These are phyloP conservation scores for Pseudogymnoascus sp. DNA, from an alignment of 2,329 filamentous ascomycete genomes.

Conservation along the genomic window DNA sequence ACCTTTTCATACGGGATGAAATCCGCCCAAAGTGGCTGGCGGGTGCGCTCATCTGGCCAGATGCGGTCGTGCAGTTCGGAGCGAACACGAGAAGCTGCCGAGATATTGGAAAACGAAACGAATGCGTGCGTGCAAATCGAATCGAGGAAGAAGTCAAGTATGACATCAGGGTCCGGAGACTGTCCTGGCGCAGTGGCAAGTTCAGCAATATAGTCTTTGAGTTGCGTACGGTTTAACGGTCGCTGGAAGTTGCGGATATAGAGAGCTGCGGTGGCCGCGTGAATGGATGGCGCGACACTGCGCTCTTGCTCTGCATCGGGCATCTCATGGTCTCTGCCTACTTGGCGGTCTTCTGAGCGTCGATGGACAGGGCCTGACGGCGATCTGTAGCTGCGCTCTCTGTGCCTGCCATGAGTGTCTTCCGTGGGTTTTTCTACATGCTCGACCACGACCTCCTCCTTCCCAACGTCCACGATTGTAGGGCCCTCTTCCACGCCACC, in stretches of 20 bases:
- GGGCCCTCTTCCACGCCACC: conserved; percentile 10
- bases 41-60: conserved; percentile 80
- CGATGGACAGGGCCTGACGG: neutral
- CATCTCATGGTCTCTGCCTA: conserved; percentile 5
- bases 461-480: conserved; percentile 15
- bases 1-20: conserved; percentile 74
- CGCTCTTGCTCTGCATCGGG: conserved; percentile 21
- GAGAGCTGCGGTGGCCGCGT: conserved; percentile 65
- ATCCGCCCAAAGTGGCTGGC: conserved; percentile 80
- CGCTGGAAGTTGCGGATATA: conserved; percentile 91
- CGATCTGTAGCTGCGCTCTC: neutral
- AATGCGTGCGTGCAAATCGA: conserved; percentile 82
- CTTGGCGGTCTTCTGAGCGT: conserved; percentile 13
- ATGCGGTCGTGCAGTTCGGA: conserved; percentile 65
- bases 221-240: conserved; percentile 59
- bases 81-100: conserved; percentile 69
- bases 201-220: conserved; percentile 59
- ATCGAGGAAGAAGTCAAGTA: conserved; percentile 71
- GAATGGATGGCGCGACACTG: conserved; percentile 47
- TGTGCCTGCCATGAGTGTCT: neutral
- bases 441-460: conserved; percentile 15
- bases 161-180: conserved; percentile 42
- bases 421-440: neutral
- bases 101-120: conserved; percentile 57
- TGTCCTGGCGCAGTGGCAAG: conserved; percentile 54